Percentiles rank a stretch among this genome's conserved stretches.
Evolutionary conservation across 2,329 filamentous ascomycete species (phyloP).

Genomic region (Fusarium concolor): DNA sequence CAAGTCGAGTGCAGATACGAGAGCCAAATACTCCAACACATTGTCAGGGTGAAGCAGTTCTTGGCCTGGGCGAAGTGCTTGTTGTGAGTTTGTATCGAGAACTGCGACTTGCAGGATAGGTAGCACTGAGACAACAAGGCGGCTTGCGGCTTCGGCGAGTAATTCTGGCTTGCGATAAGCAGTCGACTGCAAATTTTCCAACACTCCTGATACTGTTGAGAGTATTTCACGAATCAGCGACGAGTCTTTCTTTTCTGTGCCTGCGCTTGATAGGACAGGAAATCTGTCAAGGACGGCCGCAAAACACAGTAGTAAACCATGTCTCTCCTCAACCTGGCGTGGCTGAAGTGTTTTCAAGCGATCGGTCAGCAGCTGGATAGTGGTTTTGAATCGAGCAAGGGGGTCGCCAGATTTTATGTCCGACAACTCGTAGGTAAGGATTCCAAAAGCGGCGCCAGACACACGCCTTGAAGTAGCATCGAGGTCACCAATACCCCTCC

Average conservation of each 20-base stretch:
- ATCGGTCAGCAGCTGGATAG: conserved; percentile 57
- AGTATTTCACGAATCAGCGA: conserved; percentile 49
- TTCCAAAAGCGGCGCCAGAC: conserved; percentile 77
- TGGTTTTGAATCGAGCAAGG: conserved; percentile 47
- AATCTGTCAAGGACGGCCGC: conserved; percentile 66
- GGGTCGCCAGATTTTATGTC: conserved; percentile 29
- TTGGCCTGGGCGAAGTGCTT: conserved; percentile 38
- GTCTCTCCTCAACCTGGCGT: conserved; percentile 75
- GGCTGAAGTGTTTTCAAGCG: conserved; percentile 58
- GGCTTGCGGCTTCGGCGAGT: conserved; percentile 70
- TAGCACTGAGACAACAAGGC: conserved; percentile 65
- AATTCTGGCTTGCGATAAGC: conserved; percentile 71
- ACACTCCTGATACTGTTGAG: conserved; percentile 48
- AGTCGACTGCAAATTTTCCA: conserved; percentile 56
- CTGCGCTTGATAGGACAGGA: conserved; percentile 48
- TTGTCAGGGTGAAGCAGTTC: conserved; percentile 42
- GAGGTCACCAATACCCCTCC: conserved; percentile 87
- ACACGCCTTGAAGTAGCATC: conserved; percentile 79
- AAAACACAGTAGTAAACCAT: conserved; percentile 73
- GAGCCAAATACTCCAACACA: conserved; percentile 32
- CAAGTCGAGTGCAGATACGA: conserved; percentile 40
- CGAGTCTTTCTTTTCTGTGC: conserved; percentile 27
- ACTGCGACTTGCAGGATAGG: conserved; percentile 59
- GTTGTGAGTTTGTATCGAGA: conserved; percentile 24
- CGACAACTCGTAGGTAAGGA: conserved; percentile 60